Percentiles rank a stretch among this genome's conserved stretches.
phyloP scores from a whole-genome alignment of 495 filamentous ascomycete species.

The Talaromyces stipitatus region DNA sequence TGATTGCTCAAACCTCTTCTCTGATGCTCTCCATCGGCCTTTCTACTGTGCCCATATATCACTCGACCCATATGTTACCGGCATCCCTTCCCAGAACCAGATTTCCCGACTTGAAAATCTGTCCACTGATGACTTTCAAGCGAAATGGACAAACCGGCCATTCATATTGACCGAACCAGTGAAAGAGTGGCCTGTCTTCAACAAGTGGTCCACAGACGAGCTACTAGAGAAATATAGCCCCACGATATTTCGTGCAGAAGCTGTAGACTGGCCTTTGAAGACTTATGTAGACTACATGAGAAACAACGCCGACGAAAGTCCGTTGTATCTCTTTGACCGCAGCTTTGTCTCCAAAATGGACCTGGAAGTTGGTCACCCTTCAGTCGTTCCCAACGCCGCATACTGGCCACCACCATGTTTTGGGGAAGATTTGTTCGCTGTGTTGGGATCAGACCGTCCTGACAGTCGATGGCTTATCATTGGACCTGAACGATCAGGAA shows the following conservation, averaged over 20 bases:
- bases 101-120: constrained; percentile 66
- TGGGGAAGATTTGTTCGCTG: constrained; percentile 77
- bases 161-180: constrained; percentile 88
- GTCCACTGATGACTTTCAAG: constrained; percentile 62
- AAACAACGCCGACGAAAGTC: constrained; percentile 77
- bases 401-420: constrained; percentile 89
- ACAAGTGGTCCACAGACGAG: constrained; percentile 60
- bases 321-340: constrained; percentile 87
- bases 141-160: constrained; percentile 68
- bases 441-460: constrained; percentile 72
- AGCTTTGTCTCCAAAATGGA: constrained; percentile 83
- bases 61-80: constrained; percentile 53
- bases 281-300: constrained; percentile 81
- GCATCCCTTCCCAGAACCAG: constrained; percentile 65
- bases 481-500: constrained; percentile 82
- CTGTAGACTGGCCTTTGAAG: constrained; percentile 81
- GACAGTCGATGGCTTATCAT: constrained; percentile 92
- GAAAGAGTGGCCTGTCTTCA: constrained; percentile 72
- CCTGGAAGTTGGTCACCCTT: constrained; percentile 48
- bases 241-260: constrained; percentile 76
- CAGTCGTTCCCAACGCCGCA: constrained; percentile 38
- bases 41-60: constrained; percentile 80
- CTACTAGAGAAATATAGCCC: constrained; percentile 57
- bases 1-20: constrained; percentile 73
- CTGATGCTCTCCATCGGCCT: constrained; percentile 83